Conservation (phyloP, 1,139 yeast genomes). For the Lodderomyces theae region DNA sequence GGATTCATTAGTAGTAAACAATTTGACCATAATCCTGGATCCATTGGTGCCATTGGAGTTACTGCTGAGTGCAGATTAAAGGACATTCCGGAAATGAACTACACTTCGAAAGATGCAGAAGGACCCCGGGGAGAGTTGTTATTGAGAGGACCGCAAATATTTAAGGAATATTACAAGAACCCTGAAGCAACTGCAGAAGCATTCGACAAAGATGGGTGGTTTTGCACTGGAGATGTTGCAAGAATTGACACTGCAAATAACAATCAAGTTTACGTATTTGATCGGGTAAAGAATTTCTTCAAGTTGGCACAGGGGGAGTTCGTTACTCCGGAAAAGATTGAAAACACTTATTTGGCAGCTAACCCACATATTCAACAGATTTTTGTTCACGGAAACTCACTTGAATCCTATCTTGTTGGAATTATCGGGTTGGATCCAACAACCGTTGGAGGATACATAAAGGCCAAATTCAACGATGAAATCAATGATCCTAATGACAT, state of each 20-base stretch:
- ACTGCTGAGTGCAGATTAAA: slow-evolving; percentile 36
- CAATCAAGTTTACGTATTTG: slow-evolving; percentile 34
- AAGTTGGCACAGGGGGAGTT: slow-evolving; percentile 47
- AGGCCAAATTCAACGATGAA: slow-evolving; percentile 17
- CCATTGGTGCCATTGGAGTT: slow-evolving; percentile 37
- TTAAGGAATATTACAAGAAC: slow-evolving; percentile 35
- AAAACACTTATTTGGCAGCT: slow-evolving; percentile 35
- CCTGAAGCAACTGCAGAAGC: slow-evolving; percentile 41
- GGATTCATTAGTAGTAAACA: slow-evolving; percentile 33
- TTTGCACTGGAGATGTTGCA: slow-evolving; percentile 42
- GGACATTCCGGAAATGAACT: slow-evolving; percentile 41
- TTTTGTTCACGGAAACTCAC: slow-evolving; percentile 58
- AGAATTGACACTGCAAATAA: slow-evolving; percentile 20
- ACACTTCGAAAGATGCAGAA: slow-evolving; percentile 26
- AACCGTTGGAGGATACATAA: slow-evolving; percentile 17
- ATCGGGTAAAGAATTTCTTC: slow-evolving; percentile 45
- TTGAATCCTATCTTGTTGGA: slow-evolving; percentile 59
- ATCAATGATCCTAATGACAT: slow-evolving; percentile 25
- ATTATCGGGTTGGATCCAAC: slow-evolving; percentile 52
- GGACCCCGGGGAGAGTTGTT: slow-evolving; percentile 45
- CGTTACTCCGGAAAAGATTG: slow-evolving; percentile 44
- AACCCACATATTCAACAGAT: slow-evolving; percentile 34
- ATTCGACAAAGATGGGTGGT: slow-evolving; percentile 57
- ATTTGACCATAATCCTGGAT: slow-evolving; percentile 32
- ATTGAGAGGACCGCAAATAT: slow-evolving; percentile 40